Conservation (phyloP, 1,284 basidiomycete genomes). For the Pisolithus thermaeus region DNA sequence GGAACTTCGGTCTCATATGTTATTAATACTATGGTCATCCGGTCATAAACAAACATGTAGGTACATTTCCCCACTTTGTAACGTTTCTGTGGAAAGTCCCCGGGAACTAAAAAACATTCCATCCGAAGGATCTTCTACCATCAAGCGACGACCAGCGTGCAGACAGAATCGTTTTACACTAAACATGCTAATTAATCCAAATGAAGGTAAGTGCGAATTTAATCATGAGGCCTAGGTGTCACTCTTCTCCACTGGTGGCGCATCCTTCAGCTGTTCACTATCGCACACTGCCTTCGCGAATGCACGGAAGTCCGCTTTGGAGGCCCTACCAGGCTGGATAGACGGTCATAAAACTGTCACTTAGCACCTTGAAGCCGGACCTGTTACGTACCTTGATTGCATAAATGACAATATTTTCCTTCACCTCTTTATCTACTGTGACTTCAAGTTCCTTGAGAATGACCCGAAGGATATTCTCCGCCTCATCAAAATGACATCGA, state of each 20-base stretch:
- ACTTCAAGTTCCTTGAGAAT: conserved; percentile 43
- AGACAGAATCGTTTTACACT: not conserved
- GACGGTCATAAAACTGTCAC: not conserved
- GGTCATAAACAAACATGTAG: too few relatives aligned
- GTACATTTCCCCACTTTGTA: too few relatives aligned
- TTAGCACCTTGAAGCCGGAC: not conserved
- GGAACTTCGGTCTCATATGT: too few relatives aligned
- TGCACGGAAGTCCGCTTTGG: conserved; percentile 44
- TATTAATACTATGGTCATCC: too few relatives aligned
- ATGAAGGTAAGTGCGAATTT: not conserved
- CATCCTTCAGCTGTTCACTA: conserved; percentile 19
- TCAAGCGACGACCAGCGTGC: not conserved
- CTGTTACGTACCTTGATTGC: conserved; percentile 33
- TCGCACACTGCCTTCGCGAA: conserved; percentile 41
- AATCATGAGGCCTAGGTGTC: not conserved
- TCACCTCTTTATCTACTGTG: conserved; percentile 15
- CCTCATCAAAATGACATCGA: conserved; percentile 49
- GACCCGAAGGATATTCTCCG: conserved; percentile 50
- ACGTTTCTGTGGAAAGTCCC: not conserved
- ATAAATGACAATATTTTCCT: conserved; percentile 32
- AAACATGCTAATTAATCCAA: not conserved
- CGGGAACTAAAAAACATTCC: not conserved
- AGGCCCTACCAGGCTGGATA: conserved; percentile 43
- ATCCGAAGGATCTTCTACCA: not conserved
- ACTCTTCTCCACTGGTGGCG: conserved; percentile 1